These are phyloP conservation scores for Globisporangium orthogonon DNA, from an alignment of 352 stramenopile species.

Conservation along the genomic window DNA sequence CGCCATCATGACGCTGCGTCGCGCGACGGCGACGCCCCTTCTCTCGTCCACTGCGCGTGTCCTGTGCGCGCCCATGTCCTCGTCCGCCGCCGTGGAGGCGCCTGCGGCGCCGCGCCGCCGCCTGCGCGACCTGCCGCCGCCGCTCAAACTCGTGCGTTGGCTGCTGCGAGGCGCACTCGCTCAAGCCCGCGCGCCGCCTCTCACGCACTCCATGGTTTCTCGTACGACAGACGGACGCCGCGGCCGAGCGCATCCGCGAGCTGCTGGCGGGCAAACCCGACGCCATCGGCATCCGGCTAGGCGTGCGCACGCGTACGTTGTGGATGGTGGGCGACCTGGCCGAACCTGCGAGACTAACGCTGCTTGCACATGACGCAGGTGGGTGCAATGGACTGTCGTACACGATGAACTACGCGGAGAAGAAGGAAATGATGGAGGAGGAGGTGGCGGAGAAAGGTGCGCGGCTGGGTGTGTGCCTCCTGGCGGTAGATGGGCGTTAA, in stretches of 20 bases:
- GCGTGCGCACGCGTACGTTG: constrained; percentile 89
- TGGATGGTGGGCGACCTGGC: not conserved
- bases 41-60: constrained; percentile 1
- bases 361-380: constrained; percentile 23
- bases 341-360: not conserved
- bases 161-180: not conserved
- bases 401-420: constrained; percentile 98
- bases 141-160: constrained; percentile 60
- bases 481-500: too few relatives aligned
- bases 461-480: not conserved
- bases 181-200: not conserved
- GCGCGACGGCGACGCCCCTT: not conserved
- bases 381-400: constrained; percentile 99
- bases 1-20: not conserved
- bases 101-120: constrained; percentile 34
- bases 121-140: constrained; percentile 60
- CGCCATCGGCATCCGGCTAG: constrained; percentile 93
- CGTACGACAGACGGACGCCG: constrained; percentile 71
- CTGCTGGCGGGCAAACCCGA: constrained; percentile 81
- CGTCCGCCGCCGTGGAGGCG: constrained; percentile 33
- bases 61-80: constrained; percentile 17
- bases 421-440: constrained; percentile 92
- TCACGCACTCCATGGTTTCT: not conserved
- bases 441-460: constrained; percentile 88
- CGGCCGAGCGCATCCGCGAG: constrained; percentile 84